Evolutionary conservation across 352 stramenopile genomes (phyloP).

Genomic region (Pythium aphanidermatum): DNA sequence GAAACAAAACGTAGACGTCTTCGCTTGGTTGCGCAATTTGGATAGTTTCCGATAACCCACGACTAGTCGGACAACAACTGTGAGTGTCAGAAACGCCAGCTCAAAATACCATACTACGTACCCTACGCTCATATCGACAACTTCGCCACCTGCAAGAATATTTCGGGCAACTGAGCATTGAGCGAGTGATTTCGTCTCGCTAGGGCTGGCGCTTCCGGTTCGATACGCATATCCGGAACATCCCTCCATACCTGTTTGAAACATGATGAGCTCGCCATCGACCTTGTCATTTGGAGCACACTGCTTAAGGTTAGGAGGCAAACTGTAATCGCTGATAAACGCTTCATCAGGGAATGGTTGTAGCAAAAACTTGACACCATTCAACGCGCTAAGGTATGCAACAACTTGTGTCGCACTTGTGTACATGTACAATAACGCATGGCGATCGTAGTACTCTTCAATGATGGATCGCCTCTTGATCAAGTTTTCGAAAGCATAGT

Average conservation of each 20-base stretch:
- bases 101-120: conserved; percentile 17
- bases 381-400: conserved; percentile 60
- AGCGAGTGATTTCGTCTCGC: conserved; percentile 42
- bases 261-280: conserved; percentile 22
- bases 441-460: conserved; percentile 56
- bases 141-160: conserved; percentile 26
- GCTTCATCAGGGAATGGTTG: conserved; percentile 6
- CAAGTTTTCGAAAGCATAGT: conserved; percentile 74
- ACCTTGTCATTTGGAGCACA: conserved; percentile 39
- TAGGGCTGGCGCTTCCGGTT: conserved; percentile 23
- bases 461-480: conserved; percentile 53
- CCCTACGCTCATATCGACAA: conserved; percentile 39
- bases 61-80: too few species aligned
- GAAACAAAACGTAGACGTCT: conserved; percentile 2
- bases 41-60: conserved; percentile 3
- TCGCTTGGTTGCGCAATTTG: not conserved
- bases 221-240: too few species aligned
- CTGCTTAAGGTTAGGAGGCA: conserved; percentile 49
- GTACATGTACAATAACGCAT: conserved; percentile 66
- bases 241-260: too few species aligned
- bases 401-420: conserved; percentile 38
- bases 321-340: conserved; percentile 14
- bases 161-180: conserved; percentile 49
- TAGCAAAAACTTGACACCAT: conserved; percentile 57
- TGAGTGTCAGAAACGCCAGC: not conserved